These are phyloP conservation scores for Chlorociboria aeruginascens DNA, from an alignment of 495 filamentous ascomycete genomes.

Conservation along the genomic window DNA sequence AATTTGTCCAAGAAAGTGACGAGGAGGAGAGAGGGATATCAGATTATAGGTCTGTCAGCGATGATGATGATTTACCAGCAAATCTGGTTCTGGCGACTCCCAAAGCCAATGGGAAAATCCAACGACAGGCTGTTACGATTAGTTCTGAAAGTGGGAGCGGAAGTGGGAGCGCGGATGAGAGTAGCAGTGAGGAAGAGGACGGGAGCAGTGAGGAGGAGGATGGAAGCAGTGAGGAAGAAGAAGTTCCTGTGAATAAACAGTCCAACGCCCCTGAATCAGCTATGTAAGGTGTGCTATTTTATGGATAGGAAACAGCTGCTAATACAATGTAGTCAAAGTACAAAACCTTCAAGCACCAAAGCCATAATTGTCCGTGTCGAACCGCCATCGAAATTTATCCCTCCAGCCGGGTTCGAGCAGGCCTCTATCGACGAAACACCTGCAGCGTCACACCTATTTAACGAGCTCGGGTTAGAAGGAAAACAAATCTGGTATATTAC, in stretches of 20 bases:
- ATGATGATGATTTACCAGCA: slow-evolving; percentile 7
- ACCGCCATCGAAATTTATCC: slow-evolving; percentile 13
- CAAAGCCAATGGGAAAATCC: slow-evolving; percentile 6
- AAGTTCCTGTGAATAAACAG: neutral
- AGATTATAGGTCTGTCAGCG: slow-evolving; percentile 8
- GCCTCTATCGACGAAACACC: slow-evolving; percentile 3
- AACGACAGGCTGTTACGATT: neutral
- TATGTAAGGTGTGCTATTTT: slow-evolving; percentile 1
- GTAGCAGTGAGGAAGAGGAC: slow-evolving; percentile 6
- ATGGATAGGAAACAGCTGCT: neutral
- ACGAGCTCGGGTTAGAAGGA: slow-evolving; percentile 22
- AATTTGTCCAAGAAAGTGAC: slow-evolving; percentile 15
- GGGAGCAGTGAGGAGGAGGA: slow-evolving; percentile 14
- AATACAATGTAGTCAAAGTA: slow-evolving; percentile 1
- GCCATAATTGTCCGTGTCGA: slow-evolving; percentile 15
- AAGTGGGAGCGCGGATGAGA: slow-evolving; percentile 14
- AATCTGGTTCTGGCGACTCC: neutral
- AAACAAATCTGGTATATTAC: slow-evolving; percentile 46
- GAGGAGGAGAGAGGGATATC: slow-evolving; percentile 1
- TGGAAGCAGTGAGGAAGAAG: slow-evolving; percentile 7
- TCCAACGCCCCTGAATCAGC: slow-evolving; percentile 18
- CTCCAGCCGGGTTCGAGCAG: slow-evolving; percentile 28
- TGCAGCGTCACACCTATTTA: slow-evolving; percentile 8
- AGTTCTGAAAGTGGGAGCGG: slow-evolving; percentile 27
- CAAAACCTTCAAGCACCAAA: neutral